phyloP scores from a whole-genome alignment of 192 early-diverging fungal genomes.

The Haplosporangium gracile region DNA sequence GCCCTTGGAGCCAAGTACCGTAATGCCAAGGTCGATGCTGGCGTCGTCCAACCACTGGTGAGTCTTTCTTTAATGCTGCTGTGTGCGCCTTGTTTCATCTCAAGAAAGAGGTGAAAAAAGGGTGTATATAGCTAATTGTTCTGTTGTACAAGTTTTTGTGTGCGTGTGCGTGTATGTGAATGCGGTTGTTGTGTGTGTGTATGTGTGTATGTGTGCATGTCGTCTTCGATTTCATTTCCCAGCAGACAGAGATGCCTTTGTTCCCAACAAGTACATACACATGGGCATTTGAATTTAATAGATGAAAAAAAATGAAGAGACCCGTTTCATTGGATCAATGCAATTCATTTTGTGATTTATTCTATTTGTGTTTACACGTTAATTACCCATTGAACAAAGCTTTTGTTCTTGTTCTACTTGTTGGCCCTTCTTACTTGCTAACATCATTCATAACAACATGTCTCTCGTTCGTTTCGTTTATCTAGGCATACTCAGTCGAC shows the following conservation, averaged over 20 bases:
- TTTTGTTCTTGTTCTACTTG: neutral
- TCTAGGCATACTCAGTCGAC: constrained; percentile 67
- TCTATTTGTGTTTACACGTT: neutral
- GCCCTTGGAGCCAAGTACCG: constrained; percentile 63
- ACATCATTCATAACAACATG: neutral
- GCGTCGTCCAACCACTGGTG: constrained; percentile 67
- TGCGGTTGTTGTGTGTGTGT: neutral
- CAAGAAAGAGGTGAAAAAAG: neutral
- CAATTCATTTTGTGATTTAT: neutral
- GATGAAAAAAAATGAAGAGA: neutral
- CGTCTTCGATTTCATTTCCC: neutral
- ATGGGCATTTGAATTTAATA: neutral
- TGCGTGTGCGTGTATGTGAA: neutral
- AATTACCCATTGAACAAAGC: neutral
- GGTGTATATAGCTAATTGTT: neutral
- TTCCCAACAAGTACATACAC: neutral
- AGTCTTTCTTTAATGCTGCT: neutral
- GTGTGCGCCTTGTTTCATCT: neutral
- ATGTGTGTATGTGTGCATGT: constrained; percentile 9
- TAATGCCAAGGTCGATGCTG: constrained; percentile 68
- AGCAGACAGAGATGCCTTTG: neutral
- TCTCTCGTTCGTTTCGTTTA: neutral
- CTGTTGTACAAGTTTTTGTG: constrained; percentile 9
- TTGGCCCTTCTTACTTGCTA: neutral
- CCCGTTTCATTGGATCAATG: constrained; percentile 5